Evolutionary conservation across 371 early-diverging fungal genomes (phyloP), one percentile per base, ranked within the genome.

Genomic region (Fennellomyces sp.): DNA sequence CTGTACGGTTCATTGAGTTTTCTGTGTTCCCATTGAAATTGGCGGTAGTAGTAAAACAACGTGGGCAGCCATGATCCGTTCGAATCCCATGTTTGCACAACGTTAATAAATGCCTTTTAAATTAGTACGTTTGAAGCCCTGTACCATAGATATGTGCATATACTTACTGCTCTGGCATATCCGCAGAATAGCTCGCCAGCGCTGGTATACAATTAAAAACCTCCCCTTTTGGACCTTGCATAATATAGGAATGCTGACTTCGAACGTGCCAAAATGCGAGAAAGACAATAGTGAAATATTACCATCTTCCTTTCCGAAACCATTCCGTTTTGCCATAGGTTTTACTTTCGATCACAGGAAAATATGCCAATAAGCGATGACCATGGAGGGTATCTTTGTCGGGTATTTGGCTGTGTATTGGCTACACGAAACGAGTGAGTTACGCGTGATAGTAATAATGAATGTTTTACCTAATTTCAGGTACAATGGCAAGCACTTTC

Each of bases 111-210:
- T 35, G 53, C 23, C 38, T 53, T n/a, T n/a, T 13, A 53, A 8
- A 53, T n/a, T n/a, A 17, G 11, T 6, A 38, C 3, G 4, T 17
- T 15, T 38, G 5, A 21, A 33, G 30, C 21, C 8, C n/a, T 31
- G 35, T 35, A 19, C 30, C n/a, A 25, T 25, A 33, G n/a, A n/a
- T n/a, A n/a, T n/a, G n/a, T n/a, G n/a, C n/a, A n/a, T n/a, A n/a
- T n/a, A 53, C 28, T 19, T 42, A 41, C 56, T 56, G 56, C 29
- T 56, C 56, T 7, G 56, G 41, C 5, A 56, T 19, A 42, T 56
- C 56, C 19, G 15, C 39, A 42, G 31, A 33, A 39, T 41, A 52
- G 17, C 25, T 31, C 2, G 56, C 26, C 19, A 56, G 26, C 4
- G 56, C 41, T 17, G 56, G 56, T 15, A 42, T 27, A 21, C 56